Evolutionary conservation across 768 basidiomycete genomes (phyloP).

Genomic region (Serendipita indica): DNA sequence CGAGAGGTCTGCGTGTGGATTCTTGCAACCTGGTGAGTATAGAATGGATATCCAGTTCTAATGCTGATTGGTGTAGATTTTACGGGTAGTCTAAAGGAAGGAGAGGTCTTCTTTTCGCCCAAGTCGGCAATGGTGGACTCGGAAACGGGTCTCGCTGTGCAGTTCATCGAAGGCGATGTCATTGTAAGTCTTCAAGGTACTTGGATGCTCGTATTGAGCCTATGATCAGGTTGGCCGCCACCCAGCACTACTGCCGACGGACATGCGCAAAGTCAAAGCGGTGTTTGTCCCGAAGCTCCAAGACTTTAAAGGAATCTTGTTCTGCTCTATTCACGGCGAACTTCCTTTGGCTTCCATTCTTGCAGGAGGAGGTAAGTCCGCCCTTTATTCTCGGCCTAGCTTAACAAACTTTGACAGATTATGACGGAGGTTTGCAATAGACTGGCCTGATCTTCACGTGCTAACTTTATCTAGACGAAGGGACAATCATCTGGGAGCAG

Average conservation of each 20-base stretch:
- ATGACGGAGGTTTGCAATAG: neutral
- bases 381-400: neutral
- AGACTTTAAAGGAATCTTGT: neutral
- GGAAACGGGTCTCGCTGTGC: neutral
- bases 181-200: neutral
- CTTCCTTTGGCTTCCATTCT: neutral
- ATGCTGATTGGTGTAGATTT: neutral
- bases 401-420: neutral
- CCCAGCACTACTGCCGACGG: neutral
- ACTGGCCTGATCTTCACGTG: neutral
- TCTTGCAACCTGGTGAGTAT: neutral
- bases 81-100: neutral
- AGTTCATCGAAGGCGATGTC: neutral
- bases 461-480: constrained; percentile 4
- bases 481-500: neutral
- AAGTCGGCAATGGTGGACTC: neutral
- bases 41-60: neutral
- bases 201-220: neutral
- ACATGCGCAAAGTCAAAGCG: neutral
- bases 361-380: neutral
- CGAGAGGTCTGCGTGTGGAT: neutral
- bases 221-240: constrained; percentile 5
- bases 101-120: neutral
- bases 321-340: neutral
- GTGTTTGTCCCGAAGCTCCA: neutral